Conservation (phyloP, 768 basidiomycete species). For the Podaxis rugospora region DNA sequence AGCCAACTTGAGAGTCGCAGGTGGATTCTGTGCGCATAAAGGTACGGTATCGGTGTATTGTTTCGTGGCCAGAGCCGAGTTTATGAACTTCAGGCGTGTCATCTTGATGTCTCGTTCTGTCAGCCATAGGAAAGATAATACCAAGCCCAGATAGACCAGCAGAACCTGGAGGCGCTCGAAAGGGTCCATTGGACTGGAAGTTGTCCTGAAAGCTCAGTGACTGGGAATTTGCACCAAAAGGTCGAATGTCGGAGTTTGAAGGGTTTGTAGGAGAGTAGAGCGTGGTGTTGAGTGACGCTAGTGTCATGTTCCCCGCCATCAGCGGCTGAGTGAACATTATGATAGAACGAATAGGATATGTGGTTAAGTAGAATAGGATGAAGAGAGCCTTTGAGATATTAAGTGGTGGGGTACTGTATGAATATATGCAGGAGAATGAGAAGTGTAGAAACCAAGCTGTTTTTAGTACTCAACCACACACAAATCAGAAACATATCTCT, state of each 20-base stretch:
- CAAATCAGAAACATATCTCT: neutral
- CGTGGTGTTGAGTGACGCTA: constrained; percentile 24
- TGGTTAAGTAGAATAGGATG: neutral
- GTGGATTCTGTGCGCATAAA: neutral
- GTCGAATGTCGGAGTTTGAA: neutral
- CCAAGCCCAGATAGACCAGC: constrained; percentile 2
- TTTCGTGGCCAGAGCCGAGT: neutral
- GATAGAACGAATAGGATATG: neutral
- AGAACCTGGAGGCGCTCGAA: neutral
- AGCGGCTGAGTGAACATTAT: constrained; percentile 3
- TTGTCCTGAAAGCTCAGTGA: neutral
- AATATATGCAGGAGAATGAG: neutral
- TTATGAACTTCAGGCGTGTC: neutral
- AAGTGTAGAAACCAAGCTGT: neutral
- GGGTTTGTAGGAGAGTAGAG: constrained; percentile 13
- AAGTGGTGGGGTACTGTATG: neutral
- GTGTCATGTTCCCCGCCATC: constrained; percentile 17
- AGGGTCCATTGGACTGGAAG: constrained; percentile 8
- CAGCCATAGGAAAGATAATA: neutral
- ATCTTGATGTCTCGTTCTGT: neutral
- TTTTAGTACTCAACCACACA: neutral
- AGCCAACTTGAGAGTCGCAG: neutral
- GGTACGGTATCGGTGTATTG: neutral
- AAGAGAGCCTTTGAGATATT: neutral
- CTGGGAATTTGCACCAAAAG: neutral